phyloP scores from a whole-genome alignment of 2,329 filamentous ascomycete genomes.

The Clonostachys solani region DNA sequence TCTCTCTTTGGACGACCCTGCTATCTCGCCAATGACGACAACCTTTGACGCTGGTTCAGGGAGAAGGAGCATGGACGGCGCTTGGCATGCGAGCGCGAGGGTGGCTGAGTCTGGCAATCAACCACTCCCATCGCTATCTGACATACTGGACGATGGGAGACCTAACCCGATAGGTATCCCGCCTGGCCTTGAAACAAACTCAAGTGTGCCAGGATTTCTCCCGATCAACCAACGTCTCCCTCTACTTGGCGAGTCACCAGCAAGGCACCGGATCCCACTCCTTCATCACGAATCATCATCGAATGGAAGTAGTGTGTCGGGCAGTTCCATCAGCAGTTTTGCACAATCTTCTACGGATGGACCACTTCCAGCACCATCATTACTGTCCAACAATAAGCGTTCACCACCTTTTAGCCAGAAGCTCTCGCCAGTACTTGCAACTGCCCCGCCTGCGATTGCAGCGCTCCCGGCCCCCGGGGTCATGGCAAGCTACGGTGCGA shows the following conservation, averaged over 20 bases:
- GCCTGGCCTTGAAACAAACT: background rate
- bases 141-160: constrained; percentile 36
- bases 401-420: background rate
- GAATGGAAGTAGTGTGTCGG: constrained; percentile 33
- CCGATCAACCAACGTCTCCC: constrained; percentile 20
- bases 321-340: constrained; percentile 23
- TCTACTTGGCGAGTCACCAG: constrained; percentile 15
- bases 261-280: constrained; percentile 23
- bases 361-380: constrained; percentile 48
- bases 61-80: background rate
- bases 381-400: constrained; percentile 36
- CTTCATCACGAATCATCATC: constrained; percentile 42
- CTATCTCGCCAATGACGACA: constrained; percentile 34
- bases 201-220: constrained; percentile 12
- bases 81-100: background rate
- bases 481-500: constrained; percentile 21
- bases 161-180: background rate
- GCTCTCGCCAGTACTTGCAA: background rate
- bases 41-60: constrained; percentile 25
- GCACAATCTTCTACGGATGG: constrained; percentile 42
- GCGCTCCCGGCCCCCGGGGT: constrained; percentile 14
- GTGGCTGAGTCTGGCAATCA: background rate
- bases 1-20: constrained; percentile 28
- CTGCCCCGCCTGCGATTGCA: constrained; percentile 14
- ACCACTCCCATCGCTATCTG: constrained; percentile 38